These are phyloP conservation scores for Ustilago curta DNA, from an alignment of 1,284 basidiomycete genomes.

Conservation along the genomic window DNA sequence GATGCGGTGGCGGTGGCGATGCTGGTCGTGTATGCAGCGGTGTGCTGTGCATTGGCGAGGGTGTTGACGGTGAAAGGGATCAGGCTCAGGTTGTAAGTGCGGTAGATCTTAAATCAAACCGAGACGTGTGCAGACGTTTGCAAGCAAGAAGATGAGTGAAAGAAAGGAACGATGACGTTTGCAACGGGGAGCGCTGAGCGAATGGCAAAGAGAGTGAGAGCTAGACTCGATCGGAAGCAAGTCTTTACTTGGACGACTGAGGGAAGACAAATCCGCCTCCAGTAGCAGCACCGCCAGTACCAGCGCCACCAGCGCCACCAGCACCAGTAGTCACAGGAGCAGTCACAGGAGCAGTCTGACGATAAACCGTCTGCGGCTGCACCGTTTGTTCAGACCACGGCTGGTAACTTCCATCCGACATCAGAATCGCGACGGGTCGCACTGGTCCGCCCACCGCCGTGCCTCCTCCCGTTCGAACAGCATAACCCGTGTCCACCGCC, in stretches of 20 bases:
- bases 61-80: constrained; percentile 16
- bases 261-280: constrained; percentile 7
- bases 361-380: not conserved
- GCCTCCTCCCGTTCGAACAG: not conserved
- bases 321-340: not conserved
- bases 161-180: not conserved
- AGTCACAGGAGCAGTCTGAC: no score
- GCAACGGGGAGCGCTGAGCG: not conserved
- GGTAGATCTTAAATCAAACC: not conserved
- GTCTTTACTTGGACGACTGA: no score
- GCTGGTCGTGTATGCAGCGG: constrained; percentile 76
- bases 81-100: constrained; percentile 31
- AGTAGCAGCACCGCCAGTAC: not conserved
- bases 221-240: not conserved
- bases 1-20: constrained; percentile 76
- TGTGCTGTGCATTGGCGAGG: constrained; percentile 72
- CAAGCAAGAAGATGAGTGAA: not conserved
- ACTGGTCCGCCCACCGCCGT: not conserved
- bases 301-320: not conserved
- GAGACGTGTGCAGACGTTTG: no score
- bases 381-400: not conserved
- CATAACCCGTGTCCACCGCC: not conserved
- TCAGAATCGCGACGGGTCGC: constrained; percentile 6
- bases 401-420: constrained; percentile 14
- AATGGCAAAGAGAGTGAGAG: not conserved